Conservation (phyloP, 805 yeast species). For the Barnettozyma siamensis region DNA sequence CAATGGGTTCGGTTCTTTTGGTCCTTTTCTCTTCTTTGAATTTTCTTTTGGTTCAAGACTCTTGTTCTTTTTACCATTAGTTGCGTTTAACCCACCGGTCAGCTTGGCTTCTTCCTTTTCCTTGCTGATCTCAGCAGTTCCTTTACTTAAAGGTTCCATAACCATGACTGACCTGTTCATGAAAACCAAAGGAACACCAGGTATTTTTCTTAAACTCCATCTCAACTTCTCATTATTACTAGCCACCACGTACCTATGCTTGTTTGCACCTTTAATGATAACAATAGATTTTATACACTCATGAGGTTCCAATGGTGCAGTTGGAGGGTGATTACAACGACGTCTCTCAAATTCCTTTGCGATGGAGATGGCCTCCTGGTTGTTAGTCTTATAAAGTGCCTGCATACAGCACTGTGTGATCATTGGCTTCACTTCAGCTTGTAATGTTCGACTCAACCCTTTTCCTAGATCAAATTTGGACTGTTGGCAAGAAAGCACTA, state of each 20-base stretch:
- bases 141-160: slow-evolving; percentile 86
- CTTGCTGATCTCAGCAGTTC: slow-evolving; percentile 47
- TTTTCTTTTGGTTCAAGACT: slow-evolving; percentile 16
- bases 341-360: slow-evolving; percentile 88
- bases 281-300: slow-evolving; percentile 77
- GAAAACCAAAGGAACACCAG: slow-evolving; percentile 87
- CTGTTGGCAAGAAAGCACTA: slow-evolving; percentile 58
- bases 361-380: slow-evolving; percentile 69
- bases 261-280: slow-evolving; percentile 67
- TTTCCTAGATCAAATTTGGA: slow-evolving; percentile 75
- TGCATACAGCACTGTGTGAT: slow-evolving; percentile 95
- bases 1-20: slow-evolving; percentile 84
- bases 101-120: slow-evolving; percentile 62
- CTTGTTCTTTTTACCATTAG: slow-evolving; percentile 39
- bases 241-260: slow-evolving; percentile 87
- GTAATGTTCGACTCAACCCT: slow-evolving; percentile 75
- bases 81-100: slow-evolving; percentile 71
- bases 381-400: slow-evolving; percentile 63
- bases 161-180: slow-evolving; percentile 91
- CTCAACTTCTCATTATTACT: slow-evolving; percentile 69
- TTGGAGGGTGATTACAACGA: slow-evolving; percentile 79
- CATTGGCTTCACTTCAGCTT: slow-evolving; percentile 82
- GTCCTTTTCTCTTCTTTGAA: slow-evolving; percentile 54
- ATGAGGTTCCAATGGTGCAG: slow-evolving; percentile 53
- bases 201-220: slow-evolving; percentile 60